These are phyloP conservation scores for Mycena capillaripes DNA, from an alignment of 768 basidiomycete genomes.

Conservation along the genomic window DNA sequence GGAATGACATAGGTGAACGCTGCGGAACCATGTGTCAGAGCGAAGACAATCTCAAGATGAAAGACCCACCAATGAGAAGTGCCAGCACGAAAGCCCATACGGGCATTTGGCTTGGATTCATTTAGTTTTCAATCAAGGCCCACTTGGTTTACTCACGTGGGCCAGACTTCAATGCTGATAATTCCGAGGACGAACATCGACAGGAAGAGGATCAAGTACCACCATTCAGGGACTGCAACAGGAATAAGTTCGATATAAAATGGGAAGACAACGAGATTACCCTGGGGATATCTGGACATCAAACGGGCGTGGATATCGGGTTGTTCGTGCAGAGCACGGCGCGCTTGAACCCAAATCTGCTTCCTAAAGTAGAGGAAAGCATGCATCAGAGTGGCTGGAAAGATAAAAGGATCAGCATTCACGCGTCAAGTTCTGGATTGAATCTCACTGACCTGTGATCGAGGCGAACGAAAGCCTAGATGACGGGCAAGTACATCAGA, in stretches of 20 bases:
- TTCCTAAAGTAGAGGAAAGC: conserved; percentile 82
- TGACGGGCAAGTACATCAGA: conserved; percentile 73
- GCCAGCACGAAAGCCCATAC: conserved; percentile 75
- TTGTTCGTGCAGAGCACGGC: conserved; percentile 81
- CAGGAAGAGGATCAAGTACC: conserved; percentile 78
- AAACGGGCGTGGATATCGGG: conserved; percentile 89
- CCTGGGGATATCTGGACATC: conserved; percentile 81
- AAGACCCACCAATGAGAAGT: conserved; percentile 65
- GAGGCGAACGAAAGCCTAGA: conserved; percentile 88
- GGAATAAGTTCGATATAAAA: neutral
- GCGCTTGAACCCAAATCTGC: conserved; percentile 81
- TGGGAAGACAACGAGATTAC: conserved; percentile 8
- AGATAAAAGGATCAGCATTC: neutral
- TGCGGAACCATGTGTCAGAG: conserved; percentile 25
- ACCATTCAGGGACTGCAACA: conserved; percentile 81
- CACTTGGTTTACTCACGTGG: conserved; percentile 58
- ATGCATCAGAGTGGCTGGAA: conserved; percentile 73
- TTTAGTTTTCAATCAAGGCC: conserved; percentile 52
- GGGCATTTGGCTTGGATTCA: conserved; percentile 65
- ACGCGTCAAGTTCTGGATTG: neutral
- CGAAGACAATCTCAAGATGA: neutral
- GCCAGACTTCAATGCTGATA: conserved; percentile 66
- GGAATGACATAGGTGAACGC: conserved; percentile 82
- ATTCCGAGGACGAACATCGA: conserved; percentile 65
- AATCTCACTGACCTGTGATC: conserved; percentile 60